Percentiles rank a stretch among this genome's conserved stretches.
phyloP scores from a whole-genome alignment of 805 yeast genomes.

The Starmerella tilneyi region DNA sequence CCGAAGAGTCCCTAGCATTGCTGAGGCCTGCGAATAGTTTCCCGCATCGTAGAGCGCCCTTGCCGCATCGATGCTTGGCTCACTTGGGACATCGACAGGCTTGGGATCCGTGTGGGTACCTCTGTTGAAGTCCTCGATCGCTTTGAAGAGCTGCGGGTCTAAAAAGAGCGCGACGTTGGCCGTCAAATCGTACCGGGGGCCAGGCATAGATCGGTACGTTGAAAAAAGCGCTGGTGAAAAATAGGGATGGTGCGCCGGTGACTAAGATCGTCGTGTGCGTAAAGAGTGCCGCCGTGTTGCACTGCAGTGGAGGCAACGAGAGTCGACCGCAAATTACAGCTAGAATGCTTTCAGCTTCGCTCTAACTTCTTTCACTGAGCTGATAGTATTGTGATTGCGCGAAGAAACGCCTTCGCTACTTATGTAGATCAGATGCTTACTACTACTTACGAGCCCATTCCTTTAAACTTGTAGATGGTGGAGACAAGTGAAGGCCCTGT shows the following conservation, averaged over 20 bases:
- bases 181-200: slow-evolving; percentile 41
- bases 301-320: too few species aligned
- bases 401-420: too few species aligned
- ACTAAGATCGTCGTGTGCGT: neutral
- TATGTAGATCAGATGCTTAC: neutral
- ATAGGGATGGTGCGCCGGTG: neutral
- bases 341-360: too few species aligned
- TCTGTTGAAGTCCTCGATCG: slow-evolving; percentile 39
- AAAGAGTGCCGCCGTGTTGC: too few species aligned
- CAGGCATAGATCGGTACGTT: slow-evolving; percentile 2
- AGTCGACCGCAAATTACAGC: too few species aligned
- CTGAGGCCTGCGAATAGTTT: slow-evolving; percentile 34
- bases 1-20: slow-evolving; percentile 15
- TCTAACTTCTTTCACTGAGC: too few species aligned
- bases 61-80: slow-evolving; percentile 30
- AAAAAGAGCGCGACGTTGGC: slow-evolving; percentile 45
- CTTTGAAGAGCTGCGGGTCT: slow-evolving; percentile 52
- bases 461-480: neutral
- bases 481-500: neutral
- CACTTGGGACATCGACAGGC: slow-evolving; percentile 2
- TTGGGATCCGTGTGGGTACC: slow-evolving; percentile 23
- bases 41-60: slow-evolving; percentile 30
- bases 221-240: slow-evolving; percentile 2
- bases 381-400: too few species aligned
- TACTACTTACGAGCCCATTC: too few species aligned